phyloP scores from a whole-genome alignment of 2,329 filamentous ascomycete species.

The Xylaria sp. region DNA sequence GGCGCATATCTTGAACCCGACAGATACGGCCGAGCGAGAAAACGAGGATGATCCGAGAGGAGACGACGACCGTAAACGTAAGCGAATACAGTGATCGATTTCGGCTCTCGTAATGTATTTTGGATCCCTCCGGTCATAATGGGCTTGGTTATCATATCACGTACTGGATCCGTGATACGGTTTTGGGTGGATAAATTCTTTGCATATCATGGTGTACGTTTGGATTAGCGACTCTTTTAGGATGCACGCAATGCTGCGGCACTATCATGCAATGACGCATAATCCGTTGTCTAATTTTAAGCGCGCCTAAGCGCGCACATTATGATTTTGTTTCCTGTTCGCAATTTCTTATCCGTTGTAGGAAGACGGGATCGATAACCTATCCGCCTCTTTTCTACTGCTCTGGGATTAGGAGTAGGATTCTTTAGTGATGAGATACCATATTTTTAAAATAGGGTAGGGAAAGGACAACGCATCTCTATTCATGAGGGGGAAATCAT shows the following conservation, averaged over 20 bases:
- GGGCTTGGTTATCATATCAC: slow-evolving; percentile 34
- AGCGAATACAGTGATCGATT: slow-evolving; percentile 60
- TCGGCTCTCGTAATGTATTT: neutral
- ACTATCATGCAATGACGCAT: slow-evolving; percentile 30
- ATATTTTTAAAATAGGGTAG: slow-evolving; percentile 16
- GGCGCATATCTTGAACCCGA: slow-evolving; percentile 71
- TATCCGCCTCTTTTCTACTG: neutral
- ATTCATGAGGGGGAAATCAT: neutral
- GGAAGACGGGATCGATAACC: slow-evolving; percentile 2
- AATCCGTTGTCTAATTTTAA: slow-evolving; percentile 35
- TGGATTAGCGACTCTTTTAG: slow-evolving; percentile 39
- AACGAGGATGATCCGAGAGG: slow-evolving; percentile 66
- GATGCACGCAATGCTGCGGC: slow-evolving; percentile 35
- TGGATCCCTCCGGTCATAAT: slow-evolving; percentile 24
- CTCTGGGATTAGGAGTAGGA: slow-evolving; percentile 4
- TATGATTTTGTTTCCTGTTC: slow-evolving; percentile 18
- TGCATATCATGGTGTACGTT: slow-evolving; percentile 40
- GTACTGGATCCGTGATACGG: slow-evolving; percentile 20
- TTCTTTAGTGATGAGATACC: slow-evolving; percentile 23
- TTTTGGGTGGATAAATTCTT: slow-evolving; percentile 37
- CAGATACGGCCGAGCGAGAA: slow-evolving; percentile 64
- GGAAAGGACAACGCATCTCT: slow-evolving; percentile 6
- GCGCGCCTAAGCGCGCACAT: slow-evolving; percentile 33
- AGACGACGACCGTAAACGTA: slow-evolving; percentile 70
- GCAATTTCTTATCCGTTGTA: slow-evolving; percentile 1